Conservation (phyloP, 2,329 filamentous ascomycete genomes). For the Fusarium buharicum region DNA sequence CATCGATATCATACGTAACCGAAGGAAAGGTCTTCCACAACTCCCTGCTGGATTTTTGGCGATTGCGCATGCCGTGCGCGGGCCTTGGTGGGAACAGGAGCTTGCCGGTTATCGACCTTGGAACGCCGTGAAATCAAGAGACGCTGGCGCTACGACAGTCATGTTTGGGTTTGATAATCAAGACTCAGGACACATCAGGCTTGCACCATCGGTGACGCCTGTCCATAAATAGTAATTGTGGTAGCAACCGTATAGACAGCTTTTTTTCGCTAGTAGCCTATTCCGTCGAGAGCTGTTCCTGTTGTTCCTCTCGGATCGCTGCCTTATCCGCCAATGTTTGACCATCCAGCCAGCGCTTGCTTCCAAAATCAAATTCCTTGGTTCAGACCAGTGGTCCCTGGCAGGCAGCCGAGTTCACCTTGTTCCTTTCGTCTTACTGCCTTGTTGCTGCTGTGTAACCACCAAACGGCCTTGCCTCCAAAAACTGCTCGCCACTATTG, state of each 20-base stretch:
- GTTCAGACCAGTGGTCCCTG: too few relatives aligned
- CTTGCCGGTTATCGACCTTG: slow-evolving; percentile 22
- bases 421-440: too few relatives aligned
- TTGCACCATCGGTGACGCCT: slow-evolving; percentile 31
- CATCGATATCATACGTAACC: slow-evolving; percentile 35
- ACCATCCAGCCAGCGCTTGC: background rate
- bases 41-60: slow-evolving; percentile 34
- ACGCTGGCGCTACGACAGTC: slow-evolving; percentile 18
- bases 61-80: slow-evolving; percentile 32
- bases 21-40: slow-evolving; percentile 24
- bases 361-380: too few relatives aligned
- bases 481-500: too few relatives aligned
- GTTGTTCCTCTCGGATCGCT: background rate
- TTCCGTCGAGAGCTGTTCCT: background rate
- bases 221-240: slow-evolving; percentile 10
- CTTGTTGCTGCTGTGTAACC: too few relatives aligned
- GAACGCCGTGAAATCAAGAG: slow-evolving; percentile 8
- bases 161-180: slow-evolving; percentile 37
- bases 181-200: slow-evolving; percentile 33
- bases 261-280: background rate
- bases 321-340: background rate
- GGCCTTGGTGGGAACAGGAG: slow-evolving; percentile 35
- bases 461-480: too few relatives aligned
- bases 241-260: background rate
- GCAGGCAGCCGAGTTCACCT: too few relatives aligned